phyloP scores from a whole-genome alignment of 805 yeast species.

The Metschnikowia similis region DNA sequence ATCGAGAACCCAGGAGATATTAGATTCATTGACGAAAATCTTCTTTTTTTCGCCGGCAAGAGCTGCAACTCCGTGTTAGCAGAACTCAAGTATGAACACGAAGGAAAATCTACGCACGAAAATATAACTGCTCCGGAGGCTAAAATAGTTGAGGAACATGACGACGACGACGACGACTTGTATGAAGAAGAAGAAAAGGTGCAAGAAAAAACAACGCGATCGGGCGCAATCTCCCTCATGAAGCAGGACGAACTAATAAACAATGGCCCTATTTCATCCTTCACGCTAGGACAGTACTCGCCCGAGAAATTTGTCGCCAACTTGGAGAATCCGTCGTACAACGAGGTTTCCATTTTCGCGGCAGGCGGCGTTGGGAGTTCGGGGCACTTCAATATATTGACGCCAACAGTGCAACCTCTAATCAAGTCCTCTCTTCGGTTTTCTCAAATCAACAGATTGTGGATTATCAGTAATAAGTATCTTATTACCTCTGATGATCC shows the following conservation, averaged over 20 bases:
- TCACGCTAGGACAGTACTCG: slow-evolving; percentile 60
- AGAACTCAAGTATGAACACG: slow-evolving; percentile 29
- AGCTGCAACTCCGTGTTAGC: slow-evolving; percentile 58
- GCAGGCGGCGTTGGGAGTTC: slow-evolving; percentile 60
- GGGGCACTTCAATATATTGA: slow-evolving; percentile 56
- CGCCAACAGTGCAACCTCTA: slow-evolving; percentile 64
- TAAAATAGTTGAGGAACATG: slow-evolving; percentile 25
- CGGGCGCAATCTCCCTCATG: slow-evolving; percentile 31
- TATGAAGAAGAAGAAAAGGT: slow-evolving; percentile 31
- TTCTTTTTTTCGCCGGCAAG: slow-evolving; percentile 56
- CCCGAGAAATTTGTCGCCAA: slow-evolving; percentile 55
- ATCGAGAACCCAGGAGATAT: slow-evolving; percentile 39
- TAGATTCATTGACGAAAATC: slow-evolving; percentile 37
- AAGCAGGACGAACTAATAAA: slow-evolving; percentile 53
- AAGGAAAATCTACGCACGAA: not conserved
- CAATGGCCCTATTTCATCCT: slow-evolving; percentile 69
- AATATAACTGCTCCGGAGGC: slow-evolving; percentile 4
- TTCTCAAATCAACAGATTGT: slow-evolving; percentile 66
- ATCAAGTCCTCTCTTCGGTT: slow-evolving; percentile 67
- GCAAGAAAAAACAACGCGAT: slow-evolving; percentile 11
- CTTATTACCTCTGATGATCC: slow-evolving; percentile 68
- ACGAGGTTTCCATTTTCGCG: slow-evolving; percentile 64
- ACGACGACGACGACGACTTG: slow-evolving; percentile 47
- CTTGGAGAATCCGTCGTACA: slow-evolving; percentile 60
- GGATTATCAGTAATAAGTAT: slow-evolving; percentile 65